A percentile compares a stretch with the other conserved stretches of the same genome.
phyloP scores from a whole-genome alignment of 2,329 filamentous ascomycete species.

The Neoascochyta sp. region DNA sequence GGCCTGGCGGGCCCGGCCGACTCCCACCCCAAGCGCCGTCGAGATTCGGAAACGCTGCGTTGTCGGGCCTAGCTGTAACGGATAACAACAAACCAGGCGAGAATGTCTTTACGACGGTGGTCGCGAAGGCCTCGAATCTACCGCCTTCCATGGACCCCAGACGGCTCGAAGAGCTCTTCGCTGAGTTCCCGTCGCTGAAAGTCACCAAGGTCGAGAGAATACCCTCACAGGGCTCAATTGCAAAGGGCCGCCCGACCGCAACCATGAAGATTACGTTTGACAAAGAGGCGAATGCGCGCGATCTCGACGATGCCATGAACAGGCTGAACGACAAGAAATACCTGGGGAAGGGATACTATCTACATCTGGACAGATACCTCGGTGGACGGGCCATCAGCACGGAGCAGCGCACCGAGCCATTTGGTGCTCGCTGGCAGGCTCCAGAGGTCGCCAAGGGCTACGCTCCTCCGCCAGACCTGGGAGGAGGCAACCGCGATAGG shows the following conservation, averaged over 20 bases:
- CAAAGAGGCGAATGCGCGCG: conserved; percentile 23
- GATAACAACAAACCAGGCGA: conserved; percentile 18
- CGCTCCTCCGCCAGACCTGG: conserved; percentile 28
- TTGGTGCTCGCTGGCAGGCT: conserved; percentile 30
- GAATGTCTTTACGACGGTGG: conserved; percentile 27
- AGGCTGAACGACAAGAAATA: conserved; percentile 35
- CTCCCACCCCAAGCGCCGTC: conserved; percentile 13
- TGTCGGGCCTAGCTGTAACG: conserved; percentile 12
- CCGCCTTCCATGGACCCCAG: conserved; percentile 24
- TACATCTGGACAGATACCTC: conserved; percentile 34
- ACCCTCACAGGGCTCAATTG: conserved; percentile 16
- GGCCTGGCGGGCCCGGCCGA: conserved; percentile 12
- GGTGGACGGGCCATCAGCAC: conserved; percentile 22
- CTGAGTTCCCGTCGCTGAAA: conserved; percentile 29
- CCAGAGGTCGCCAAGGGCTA: conserved; percentile 27
- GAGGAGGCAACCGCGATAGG: conserved; percentile 16
- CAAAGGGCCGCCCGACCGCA: conserved; percentile 20
- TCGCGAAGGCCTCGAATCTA: conserved; percentile 33
- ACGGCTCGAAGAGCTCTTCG: conserved; percentile 29
- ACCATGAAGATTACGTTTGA: conserved; percentile 35
- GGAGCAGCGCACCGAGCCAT: conserved; percentile 23
- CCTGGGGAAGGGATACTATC: conserved; percentile 31
- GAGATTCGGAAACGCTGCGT: conserved; percentile 12
- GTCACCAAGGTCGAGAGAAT: conserved; percentile 30
- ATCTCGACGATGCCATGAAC: conserved; percentile 32